Evolutionary conservation across 352 stramenopile species (phyloP).

Genomic region (Globisporangium takayamanum): DNA sequence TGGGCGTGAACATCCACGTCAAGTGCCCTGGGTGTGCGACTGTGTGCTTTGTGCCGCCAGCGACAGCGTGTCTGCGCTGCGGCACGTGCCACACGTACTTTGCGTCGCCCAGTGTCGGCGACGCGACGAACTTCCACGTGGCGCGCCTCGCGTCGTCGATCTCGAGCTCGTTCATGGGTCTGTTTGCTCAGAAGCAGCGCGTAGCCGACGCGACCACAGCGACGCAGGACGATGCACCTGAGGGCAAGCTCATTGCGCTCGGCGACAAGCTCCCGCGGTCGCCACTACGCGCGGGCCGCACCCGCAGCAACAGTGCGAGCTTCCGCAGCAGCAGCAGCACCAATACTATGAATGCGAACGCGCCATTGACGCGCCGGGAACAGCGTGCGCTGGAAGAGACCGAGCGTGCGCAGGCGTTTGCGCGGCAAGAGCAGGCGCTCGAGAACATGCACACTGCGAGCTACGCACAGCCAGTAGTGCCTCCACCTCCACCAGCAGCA

Average conservation of each 20-base stretch:
- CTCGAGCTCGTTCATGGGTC: slow-evolving; percentile 65
- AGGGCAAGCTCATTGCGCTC: slow-evolving; percentile 57
- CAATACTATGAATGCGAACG: background rate
- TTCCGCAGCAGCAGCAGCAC: slow-evolving; percentile 9
- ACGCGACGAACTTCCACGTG: slow-evolving; percentile 84
- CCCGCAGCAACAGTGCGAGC: slow-evolving; percentile 28
- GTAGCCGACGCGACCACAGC: slow-evolving; percentile 11
- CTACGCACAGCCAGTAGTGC: slow-evolving; percentile 6
- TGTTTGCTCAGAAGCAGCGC: slow-evolving; percentile 43
- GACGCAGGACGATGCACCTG: slow-evolving; percentile 33
- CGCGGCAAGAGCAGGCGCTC: slow-evolving; percentile 14
- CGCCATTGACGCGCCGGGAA: background rate
- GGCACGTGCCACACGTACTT: slow-evolving; percentile 80
- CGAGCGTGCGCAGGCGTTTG: slow-evolving; percentile 9
- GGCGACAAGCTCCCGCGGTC: slow-evolving; percentile 38
- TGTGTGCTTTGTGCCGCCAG: slow-evolving; percentile 67
- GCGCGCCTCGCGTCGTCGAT: slow-evolving; percentile 68
- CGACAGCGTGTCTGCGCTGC: slow-evolving; percentile 72
- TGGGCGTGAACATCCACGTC: slow-evolving; percentile 82
- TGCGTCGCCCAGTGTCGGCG: slow-evolving; percentile 64
- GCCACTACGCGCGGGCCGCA: slow-evolving; percentile 18
- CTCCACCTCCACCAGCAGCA: background rate
- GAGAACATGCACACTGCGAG: slow-evolving; percentile 14
- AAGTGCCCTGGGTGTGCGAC: slow-evolving; percentile 72
- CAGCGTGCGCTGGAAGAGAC: slow-evolving; percentile 6